phyloP scores from a whole-genome alignment of 2,329 filamentous ascomycete species.

The Aspergillus aculeatus region DNA sequence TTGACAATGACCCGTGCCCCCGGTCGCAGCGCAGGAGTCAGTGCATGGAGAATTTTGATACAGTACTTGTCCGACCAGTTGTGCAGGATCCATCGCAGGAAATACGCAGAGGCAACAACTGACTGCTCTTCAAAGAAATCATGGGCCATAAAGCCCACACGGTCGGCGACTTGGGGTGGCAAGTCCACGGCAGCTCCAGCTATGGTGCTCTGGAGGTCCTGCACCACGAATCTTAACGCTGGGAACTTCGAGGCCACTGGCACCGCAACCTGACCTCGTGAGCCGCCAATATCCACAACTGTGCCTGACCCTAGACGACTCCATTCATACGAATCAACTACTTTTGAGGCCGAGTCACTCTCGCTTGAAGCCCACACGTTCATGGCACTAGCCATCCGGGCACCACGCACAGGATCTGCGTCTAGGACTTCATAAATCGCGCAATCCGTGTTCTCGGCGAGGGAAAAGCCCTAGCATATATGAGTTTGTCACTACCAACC shows the following conservation, averaged over 20 bases:
- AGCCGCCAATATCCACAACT: neutral
- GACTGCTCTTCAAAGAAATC: constrained; percentile 3
- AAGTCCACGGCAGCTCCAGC: neutral
- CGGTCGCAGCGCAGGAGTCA: neutral
- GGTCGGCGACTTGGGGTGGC: neutral
- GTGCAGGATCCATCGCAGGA: constrained; percentile 5
- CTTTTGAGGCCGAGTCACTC: neutral
- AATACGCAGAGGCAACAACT: neutral
- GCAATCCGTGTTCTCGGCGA: neutral
- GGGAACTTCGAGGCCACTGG: neutral
- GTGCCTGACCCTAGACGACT: neutral
- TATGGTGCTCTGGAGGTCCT: neutral
- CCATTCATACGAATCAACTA: neutral
- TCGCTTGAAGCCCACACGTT: neutral
- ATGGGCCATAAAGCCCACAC: constrained; percentile 1
- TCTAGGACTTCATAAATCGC: neutral
- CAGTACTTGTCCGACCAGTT: constrained; percentile 6
- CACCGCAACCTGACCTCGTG: neutral
- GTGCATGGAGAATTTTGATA: neutral
- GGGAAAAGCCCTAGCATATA: neutral
- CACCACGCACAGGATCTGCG: neutral
- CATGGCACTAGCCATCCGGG: neutral
- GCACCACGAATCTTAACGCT: neutral
- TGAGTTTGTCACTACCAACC: neutral
- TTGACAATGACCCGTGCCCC: neutral